These are phyloP conservation scores for Scenedesmus sp. DNA, from an alignment of 163 green algal species.

Conservation along the genomic window DNA sequence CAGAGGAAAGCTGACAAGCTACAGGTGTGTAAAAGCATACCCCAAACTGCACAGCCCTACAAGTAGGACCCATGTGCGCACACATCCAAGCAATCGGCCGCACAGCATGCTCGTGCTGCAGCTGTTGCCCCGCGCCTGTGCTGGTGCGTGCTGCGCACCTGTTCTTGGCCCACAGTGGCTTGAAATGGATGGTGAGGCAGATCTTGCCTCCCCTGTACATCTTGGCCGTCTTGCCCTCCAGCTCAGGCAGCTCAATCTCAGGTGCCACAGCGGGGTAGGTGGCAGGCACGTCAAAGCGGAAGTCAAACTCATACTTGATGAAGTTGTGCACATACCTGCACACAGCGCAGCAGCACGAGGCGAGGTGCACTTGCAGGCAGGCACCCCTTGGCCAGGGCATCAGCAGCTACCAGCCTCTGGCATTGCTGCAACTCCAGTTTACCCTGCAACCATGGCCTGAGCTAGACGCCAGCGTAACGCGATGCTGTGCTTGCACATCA, in stretches of 20 bases:
- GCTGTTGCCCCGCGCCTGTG: neutral
- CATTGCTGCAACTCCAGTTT: neutral
- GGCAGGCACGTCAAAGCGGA: constrained; percentile 97
- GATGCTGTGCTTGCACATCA: neutral
- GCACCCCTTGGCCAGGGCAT: neutral
- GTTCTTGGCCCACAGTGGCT: constrained; percentile 98
- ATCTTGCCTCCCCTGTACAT: constrained; percentile 99
- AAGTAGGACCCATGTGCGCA: neutral
- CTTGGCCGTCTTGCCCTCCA: constrained; percentile 98
- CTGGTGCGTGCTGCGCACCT: constrained; percentile 63
- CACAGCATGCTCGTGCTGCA: neutral
- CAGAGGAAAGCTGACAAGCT: neutral
- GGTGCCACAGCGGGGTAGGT: constrained; percentile 92
- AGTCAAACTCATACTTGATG: constrained; percentile 98
- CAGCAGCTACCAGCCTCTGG: neutral
- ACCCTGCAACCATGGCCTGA: neutral
- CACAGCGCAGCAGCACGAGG: neutral
- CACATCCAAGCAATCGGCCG: neutral
- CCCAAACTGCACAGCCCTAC: too few species aligned
- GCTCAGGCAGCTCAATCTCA: constrained; percentile 96
- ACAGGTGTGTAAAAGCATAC: too few species aligned
- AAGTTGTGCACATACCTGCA: constrained; percentile 94
- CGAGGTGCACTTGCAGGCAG: neutral
- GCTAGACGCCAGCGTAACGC: neutral
- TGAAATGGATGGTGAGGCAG: constrained; percentile 99